Evolutionary conservation across 1,139 yeast species (phyloP), one percentile per base, ranked within the genome.

Genomic region (Spathaspora jeffriesii): DNA sequence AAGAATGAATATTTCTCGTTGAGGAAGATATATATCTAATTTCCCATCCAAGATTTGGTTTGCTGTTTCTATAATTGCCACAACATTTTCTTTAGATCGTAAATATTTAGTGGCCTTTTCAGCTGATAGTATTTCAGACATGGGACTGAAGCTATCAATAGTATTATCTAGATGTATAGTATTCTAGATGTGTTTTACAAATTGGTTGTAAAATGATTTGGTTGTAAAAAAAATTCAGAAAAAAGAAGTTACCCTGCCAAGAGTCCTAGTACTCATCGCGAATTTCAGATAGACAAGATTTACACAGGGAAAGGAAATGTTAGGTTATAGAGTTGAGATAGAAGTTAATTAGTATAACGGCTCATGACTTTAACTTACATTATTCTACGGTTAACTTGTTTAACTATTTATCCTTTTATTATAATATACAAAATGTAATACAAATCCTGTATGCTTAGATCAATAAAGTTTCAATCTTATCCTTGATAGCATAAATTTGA

Each of bases 401-500:
- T 8, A 15, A 14, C 3, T 25, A 18, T 22, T 15, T 38, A 25
- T 22, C 7, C 20, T 38, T 37, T 37, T 28, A 28, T 40, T 45
- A 42, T 45, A 38, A 41, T 48, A 46, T 34, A 43, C 30, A 39
- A 44, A 36, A 15, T 10, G 32, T 34, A 34, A 34, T 15, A 37
- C 27, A 40, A 15, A 27, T 10, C 14, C 18, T n/a, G 21, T 27
- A 15, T 21, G 23, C 30, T 74, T 86, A 93, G 69, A 93, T 93
- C 73, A 95, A 85, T 71, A 95, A 84, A 65, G 97, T 89, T 80
- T 95, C 99, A 71, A 95, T 93, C 88, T 92, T 92, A 79, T 93
- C 98, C 89, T 93, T 95, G 75, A 92, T 91, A 69, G 88, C 90
- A 76, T 88, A 91, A 76, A 93, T 90, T 81, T 92, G 98, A 82